Base-by-base conservation (phyloP, 1,284 basidiomycete genomes). In the Rugosomyces carneus region DNA sequence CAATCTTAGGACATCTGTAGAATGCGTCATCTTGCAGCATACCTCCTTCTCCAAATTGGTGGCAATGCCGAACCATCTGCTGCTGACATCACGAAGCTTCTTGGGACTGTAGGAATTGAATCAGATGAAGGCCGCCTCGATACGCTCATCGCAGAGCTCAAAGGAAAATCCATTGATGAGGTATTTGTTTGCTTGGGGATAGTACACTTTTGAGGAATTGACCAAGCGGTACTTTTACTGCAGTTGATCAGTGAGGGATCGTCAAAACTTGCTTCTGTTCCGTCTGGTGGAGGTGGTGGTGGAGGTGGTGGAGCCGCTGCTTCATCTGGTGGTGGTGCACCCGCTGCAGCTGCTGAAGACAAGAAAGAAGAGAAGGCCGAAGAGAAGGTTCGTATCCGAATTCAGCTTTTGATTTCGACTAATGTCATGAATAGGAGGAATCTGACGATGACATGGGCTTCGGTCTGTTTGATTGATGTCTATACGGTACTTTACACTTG, bases 1-100 rank as follows among this genome's bases (percentile, higher is more conserved):
- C 27, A 32, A 5, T 20, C 13, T 23, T 36, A 26, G 10, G 37
- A 24, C 11, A 7, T 4, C 21, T 37, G 16, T 15, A 21, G 92
- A 88, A 95, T 96, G 93, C 91, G 92, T 78, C 79, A 95, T 73
- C 78, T 99, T 73, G 95, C 94, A 75, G 93, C 92, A 59, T 99
- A 97, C 80, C 83, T 99, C 58, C 91, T 99, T 69, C 92, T 98
- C 73, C 87, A 90, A 71, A 81, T 85, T 67, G 96, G 93, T 60
- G 96, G 96, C 55, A 97, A 98, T 69, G 68, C 81, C 61, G 83
- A 79, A 56, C 96, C 96, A 56, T 84, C 87, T 50, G 90, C 91
- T 52, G 79, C 68, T 45, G 95, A 98, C 70, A 78, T 99, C 75
- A 94, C 86, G 76, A 82, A 82, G 60, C 83, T 99, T 62, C 85